Conservation (phyloP, 345 rosid species). For the Boechera divaricarpa region DNA sequence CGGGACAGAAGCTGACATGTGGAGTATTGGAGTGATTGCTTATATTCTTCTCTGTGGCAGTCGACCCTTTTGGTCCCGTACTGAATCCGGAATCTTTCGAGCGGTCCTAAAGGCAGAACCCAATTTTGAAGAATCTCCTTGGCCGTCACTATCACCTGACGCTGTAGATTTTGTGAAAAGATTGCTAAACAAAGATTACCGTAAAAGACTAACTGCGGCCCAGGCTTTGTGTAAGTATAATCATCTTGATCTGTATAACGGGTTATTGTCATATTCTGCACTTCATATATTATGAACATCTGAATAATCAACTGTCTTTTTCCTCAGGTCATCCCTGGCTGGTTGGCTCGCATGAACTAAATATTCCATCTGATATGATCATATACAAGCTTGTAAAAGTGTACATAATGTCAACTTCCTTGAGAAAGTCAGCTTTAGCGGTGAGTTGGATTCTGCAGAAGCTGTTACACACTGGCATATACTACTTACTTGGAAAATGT, state of each 20-base stretch:
- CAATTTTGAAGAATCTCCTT: constrained; percentile 88
- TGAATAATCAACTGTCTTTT: constrained; percentile 27
- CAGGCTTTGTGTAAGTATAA: constrained; percentile 85
- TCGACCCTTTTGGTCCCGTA: constrained; percentile 96
- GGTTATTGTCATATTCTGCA: background rate
- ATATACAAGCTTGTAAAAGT: constrained; percentile 76
- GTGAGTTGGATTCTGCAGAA: constrained; percentile 52
- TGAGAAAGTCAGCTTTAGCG: constrained; percentile 73
- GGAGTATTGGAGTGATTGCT: constrained; percentile 98
- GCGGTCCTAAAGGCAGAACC: constrained; percentile 95
- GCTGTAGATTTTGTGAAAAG: constrained; percentile 90
- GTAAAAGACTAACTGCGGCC: constrained; percentile 93
- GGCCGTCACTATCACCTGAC: constrained; percentile 92
- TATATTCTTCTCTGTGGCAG: constrained; percentile 96
- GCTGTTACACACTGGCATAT: constrained; percentile 12
- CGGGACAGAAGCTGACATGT: constrained; percentile 98
- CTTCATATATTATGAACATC: background rate
- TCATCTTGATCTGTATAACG: constrained; percentile 26
- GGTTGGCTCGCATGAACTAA: constrained; percentile 66
- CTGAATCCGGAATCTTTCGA: constrained; percentile 94
- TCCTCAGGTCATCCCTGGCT: constrained; percentile 95
- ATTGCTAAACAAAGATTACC: constrained; percentile 89
- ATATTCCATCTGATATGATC: constrained; percentile 85
- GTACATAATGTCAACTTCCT: constrained; percentile 74
- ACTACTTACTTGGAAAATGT: background rate